Evolutionary conservation across 305 asterid species (phyloP).

Genomic region (Fraxinus sp.): DNA sequence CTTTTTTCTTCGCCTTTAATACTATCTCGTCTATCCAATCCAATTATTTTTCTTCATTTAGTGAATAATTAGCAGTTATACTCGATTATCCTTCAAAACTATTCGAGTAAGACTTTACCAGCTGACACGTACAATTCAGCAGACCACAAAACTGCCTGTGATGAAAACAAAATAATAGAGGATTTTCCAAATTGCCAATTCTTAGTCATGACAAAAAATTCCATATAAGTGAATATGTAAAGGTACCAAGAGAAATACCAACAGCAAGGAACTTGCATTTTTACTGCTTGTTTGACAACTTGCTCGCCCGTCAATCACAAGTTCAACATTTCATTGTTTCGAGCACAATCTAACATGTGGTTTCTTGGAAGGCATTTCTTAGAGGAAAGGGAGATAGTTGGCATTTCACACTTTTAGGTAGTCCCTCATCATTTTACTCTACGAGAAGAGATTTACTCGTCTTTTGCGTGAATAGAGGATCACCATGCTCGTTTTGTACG

Average conservation of each 20-base stretch:
- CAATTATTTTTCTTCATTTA: background rate
- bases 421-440: background rate
- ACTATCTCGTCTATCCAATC: background rate
- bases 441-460: background rate
- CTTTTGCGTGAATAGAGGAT: background rate
- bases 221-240: background rate
- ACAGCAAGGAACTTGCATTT: background rate
- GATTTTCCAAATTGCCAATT: background rate
- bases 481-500: conserved; percentile 88
- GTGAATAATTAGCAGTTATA: background rate
- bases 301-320: background rate
- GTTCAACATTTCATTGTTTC: background rate
- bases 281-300: background rate
- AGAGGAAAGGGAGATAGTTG: background rate
- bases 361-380: background rate
- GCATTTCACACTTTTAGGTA: background rate
- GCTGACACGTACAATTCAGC: background rate
- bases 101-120: background rate
- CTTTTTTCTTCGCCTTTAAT: background rate
- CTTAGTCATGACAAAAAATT: background rate
- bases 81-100: background rate
- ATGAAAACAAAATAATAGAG: background rate
- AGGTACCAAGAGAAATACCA: background rate
- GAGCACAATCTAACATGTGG: background rate
- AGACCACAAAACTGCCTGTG: background rate